Evolutionary conservation across 495 filamentous ascomycete species (phyloP), one percentile per base, ranked within the genome.

Genomic region (Physcia stellaris): DNA sequence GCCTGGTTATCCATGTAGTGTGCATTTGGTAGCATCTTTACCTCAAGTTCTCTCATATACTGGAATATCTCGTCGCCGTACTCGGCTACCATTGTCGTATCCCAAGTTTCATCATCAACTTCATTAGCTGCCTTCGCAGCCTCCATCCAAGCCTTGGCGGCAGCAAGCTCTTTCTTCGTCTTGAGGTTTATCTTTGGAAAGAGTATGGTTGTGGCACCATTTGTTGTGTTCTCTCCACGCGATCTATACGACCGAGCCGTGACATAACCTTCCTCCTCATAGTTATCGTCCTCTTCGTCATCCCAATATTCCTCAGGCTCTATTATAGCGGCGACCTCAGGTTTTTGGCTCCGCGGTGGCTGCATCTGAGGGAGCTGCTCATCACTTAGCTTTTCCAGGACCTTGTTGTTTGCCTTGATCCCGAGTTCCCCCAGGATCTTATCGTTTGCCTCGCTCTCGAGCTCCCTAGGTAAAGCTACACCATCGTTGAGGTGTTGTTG

Each of bases 41-140:
- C 86, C 83, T 98, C 90, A 34, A 94, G 75, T 33, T 79, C 66
- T 40, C 71, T 70, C 79, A 96, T 81, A 59, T 96, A 93, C 6
- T 70, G 63, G 49, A 95, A 96, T 44, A 99, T 99, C 53, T 99
- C 90, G 4, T 90, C 80, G 33, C 78, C 77, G 52, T 99, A 99
- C 53, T 96, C 88, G 12, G 86, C 80, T 23, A 99, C 90, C 92
- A 99, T 94, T 52, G 81, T 94, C n/a, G 86, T 82, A 53, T 99
- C 90, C 66, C 77, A 92, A 17, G 68, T 64, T 52, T 95, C 90
- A 45, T 96, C 90, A 37, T 92, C 79, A 33, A 83, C 64, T 37
- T 85, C 81, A 40, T 80, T 73, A 13, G 50, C 43, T 0, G 69
- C 65, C 48, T 69, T 61, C 40, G 70, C 56, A 35, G 57, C 58